Percentiles rank a stretch among this genome's conserved stretches.
Conservation (phyloP, 495 filamentous ascomycete species). For the Trichocladium antarcticum region DNA sequence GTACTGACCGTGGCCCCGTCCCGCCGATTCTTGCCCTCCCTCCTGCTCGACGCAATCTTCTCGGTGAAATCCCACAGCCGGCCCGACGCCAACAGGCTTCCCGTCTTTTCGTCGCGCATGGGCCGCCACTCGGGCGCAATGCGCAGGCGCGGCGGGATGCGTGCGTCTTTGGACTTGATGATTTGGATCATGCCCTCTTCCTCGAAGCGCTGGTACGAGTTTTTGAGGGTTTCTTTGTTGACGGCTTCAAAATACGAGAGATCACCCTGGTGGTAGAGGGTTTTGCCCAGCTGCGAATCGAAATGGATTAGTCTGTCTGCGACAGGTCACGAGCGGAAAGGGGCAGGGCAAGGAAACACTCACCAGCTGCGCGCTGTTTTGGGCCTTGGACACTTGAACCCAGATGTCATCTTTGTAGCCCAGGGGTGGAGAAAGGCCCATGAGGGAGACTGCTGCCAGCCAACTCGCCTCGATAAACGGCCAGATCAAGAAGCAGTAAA, state of each 20-base stretch:
- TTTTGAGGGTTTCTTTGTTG: constrained; percentile 93
- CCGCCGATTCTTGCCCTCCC: constrained; percentile 89
- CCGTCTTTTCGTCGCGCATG: constrained; percentile 47
- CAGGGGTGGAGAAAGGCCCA: constrained; percentile 69
- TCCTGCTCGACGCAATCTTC: constrained; percentile 64
- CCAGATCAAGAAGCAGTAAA: constrained; percentile 98
- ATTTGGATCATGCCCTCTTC: constrained; percentile 81
- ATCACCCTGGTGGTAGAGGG: constrained; percentile 93
- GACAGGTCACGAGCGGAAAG: no score
- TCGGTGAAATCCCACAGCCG: constrained; percentile 84
- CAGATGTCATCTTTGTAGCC: constrained; percentile 52
- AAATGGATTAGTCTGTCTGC: no score
- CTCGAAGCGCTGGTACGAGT: constrained; percentile 76
- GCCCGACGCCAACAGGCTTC: constrained; percentile 54
- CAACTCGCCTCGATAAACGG: constrained; percentile 90
- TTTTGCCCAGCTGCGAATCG: constrained; percentile 68
- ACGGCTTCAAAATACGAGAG: constrained; percentile 95
- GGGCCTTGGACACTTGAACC: constrained; percentile 66
- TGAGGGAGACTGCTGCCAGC: constrained; percentile 77
- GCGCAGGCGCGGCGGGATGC: constrained; percentile 46
- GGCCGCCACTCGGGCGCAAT: constrained; percentile 74
- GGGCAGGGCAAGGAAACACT: constrained; percentile 13
- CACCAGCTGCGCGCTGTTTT: constrained; percentile 75
- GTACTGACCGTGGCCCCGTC: constrained; percentile 83
- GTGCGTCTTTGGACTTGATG: constrained; percentile 50